Evolutionary conservation across 768 basidiomycete genomes (phyloP).

Genomic region (Pulveroboletus ravenelii): DNA sequence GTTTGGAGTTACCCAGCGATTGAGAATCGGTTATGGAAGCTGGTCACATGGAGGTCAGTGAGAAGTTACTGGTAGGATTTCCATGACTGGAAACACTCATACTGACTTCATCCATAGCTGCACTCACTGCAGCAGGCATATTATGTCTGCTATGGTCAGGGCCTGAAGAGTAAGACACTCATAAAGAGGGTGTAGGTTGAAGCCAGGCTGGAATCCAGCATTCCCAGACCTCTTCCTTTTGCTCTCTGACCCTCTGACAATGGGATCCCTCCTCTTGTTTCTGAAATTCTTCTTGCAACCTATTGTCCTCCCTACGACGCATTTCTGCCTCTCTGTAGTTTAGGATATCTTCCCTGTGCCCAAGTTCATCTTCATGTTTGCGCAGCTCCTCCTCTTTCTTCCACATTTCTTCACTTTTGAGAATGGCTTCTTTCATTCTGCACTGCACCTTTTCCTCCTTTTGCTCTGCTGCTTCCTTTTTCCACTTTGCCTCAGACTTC

Average conservation of each 20-base stretch:
- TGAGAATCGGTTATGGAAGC: constrained; percentile 7
- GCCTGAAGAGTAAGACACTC: constrained; percentile 26
- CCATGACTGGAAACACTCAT: constrained; percentile 23
- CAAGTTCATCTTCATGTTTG: constrained; percentile 26
- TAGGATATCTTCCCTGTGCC: constrained; percentile 29
- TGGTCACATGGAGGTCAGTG: constrained; percentile 23
- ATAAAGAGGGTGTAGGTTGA: constrained; percentile 22
- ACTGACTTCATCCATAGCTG: constrained; percentile 30
- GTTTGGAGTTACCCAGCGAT: constrained; percentile 23
- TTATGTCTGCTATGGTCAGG: constrained; percentile 30
- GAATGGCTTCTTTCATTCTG: constrained; percentile 24
- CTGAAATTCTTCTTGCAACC: constrained; percentile 24
- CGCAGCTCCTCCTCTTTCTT: constrained; percentile 25
- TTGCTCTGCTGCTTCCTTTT: constrained; percentile 24
- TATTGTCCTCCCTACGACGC: constrained; percentile 28
- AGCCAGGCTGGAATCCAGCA: constrained; percentile 22
- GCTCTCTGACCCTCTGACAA: constrained; percentile 29
- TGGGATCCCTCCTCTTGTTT: constrained; percentile 30
- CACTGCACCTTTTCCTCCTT: constrained; percentile 31
- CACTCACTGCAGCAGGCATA: constrained; percentile 28
- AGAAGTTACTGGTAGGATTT: constrained; percentile 23
- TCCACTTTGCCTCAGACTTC: constrained; percentile 28
- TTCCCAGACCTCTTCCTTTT: constrained; percentile 27
- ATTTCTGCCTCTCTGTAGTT: constrained; percentile 29
- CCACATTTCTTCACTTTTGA: constrained; percentile 20